Base-by-base conservation (phyloP, 805 yeast genomes). In the Kuraishia molischiana region DNA sequence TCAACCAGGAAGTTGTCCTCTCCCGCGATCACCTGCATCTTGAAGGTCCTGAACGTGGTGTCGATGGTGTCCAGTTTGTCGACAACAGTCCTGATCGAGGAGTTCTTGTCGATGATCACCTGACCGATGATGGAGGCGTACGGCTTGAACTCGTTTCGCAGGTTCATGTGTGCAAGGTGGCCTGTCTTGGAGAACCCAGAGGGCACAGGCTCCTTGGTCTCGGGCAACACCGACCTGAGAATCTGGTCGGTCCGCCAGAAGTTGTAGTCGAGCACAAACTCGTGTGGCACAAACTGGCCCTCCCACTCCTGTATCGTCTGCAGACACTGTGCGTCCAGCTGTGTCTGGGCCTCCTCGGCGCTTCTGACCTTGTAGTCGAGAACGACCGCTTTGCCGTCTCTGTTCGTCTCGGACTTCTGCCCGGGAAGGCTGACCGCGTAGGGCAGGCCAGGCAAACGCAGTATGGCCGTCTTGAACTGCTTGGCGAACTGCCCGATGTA, bases 21-120 rank as follows among this genome's bases (percentile, higher is more conserved):
- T 5, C 98, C 97, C 0, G 97, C 98, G 37, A 92, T 66, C 0
- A 94, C 79, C 44, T 89, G 85, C 97, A 92, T 90, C 18, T 77
- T 77, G 61, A 92, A 92, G 0, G 97, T 92, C 45, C 99, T 72
- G 59, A 81, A 92, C 44, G 80, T 76, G 2, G 95, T 81, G 36
- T 83, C 94, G 38, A 92, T 92, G 1, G 86, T 67, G 49, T 87
- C 90, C 5, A 85, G 69, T 56, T 92, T 92, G 58, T 89, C 92
- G 9, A 92, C 98, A 8, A 92, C 97, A 0, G 97, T 89, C 39
- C 71, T 73, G 18, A 92, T 71, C 39, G 77, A 72, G 4, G 85
- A 72, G 58, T 85, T 87, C 53, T 92, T 92, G 60, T 90, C 97
- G 39, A 92, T 59, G 19, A 90, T 77, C 1, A 90, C 86, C 54